Percentiles rank a stretch among this genome's conserved stretches.
Evolutionary conservation across 352 stramenopile species (phyloP).

Genomic region (Pythium rishiriense): DNA sequence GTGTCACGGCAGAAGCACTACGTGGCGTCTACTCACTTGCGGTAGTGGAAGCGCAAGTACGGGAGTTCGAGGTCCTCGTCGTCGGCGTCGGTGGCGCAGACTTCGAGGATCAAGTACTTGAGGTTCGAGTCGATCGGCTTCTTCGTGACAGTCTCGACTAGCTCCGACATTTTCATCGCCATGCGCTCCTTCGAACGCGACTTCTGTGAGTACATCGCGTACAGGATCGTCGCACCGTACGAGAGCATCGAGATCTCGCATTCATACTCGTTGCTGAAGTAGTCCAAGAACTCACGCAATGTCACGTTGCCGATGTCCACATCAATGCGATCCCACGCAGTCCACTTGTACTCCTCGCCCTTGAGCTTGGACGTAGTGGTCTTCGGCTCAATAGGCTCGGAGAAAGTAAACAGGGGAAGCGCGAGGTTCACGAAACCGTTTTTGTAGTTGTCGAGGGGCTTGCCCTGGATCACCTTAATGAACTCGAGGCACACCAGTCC

Average conservation of each 20-base stretch:
- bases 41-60: conserved; percentile 92
- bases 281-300: conserved; percentile 94
- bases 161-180: conserved; percentile 96
- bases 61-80: conserved; percentile 96
- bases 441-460: conserved; percentile 95
- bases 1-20: background rate
- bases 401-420: conserved; percentile 97
- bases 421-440: conserved; percentile 99
- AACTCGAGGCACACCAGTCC: conserved; percentile 98
- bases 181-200: conserved; percentile 93
- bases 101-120: conserved; percentile 96
- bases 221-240: conserved; percentile 93
- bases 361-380: conserved; percentile 92
- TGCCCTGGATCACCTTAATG: conserved; percentile 93
- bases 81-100: conserved; percentile 96
- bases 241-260: conserved; percentile 98
- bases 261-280: conserved; percentile 96
- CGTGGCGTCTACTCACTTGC: conserved; percentile 22
- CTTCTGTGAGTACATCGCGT: conserved; percentile 89
- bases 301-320: conserved; percentile 96
- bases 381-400: conserved; percentile 94
- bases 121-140: conserved; percentile 93
- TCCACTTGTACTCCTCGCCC: conserved; percentile 97
- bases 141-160: conserved; percentile 96
- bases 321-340: conserved; percentile 97